Percentiles rank a stretch among this genome's conserved stretches.
phyloP scores from a whole-genome alignment of 1,139 yeast genomes.

The Blastobotrys malaysiensis region DNA sequence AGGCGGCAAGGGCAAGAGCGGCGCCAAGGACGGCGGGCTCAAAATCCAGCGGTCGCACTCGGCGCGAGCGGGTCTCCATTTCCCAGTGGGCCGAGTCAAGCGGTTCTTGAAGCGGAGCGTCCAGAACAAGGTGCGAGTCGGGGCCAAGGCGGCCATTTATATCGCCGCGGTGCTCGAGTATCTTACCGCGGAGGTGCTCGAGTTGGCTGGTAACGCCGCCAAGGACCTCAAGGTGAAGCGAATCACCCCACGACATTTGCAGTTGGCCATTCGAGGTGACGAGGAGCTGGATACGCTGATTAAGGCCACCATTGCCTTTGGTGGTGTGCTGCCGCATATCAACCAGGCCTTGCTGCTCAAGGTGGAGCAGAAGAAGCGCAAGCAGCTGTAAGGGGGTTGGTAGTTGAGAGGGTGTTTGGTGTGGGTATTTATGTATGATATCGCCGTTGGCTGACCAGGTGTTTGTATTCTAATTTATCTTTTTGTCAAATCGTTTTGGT shows the following conservation, averaged over 20 bases:
- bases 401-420: not conserved
- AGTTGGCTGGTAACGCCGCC: slow-evolving; percentile 98
- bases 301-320: slow-evolving; percentile 96
- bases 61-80: slow-evolving; percentile 94
- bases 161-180: slow-evolving; percentile 96
- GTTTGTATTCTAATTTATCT: not conserved
- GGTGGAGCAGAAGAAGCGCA: slow-evolving; percentile 76
- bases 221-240: slow-evolving; percentile 97
- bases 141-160: slow-evolving; percentile 95
- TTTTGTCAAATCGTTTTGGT: not conserved
- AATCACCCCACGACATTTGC: slow-evolving; percentile 98
- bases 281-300: slow-evolving; percentile 95
- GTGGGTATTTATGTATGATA: not conserved
- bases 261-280: slow-evolving; percentile 97
- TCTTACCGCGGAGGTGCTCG: slow-evolving; percentile 96
- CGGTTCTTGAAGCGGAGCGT: slow-evolving; percentile 89
- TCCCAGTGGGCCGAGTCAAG: slow-evolving; percentile 98
- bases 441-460: not conserved
- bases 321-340: slow-evolving; percentile 98
- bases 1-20: slow-evolving; percentile 81
- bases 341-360: slow-evolving; percentile 89
- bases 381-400: not conserved
- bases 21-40: slow-evolving; percentile 68
- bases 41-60: slow-evolving; percentile 75
- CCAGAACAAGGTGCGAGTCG: slow-evolving; percentile 91